These are phyloP conservation scores for Alternaria dauci DNA, from an alignment of 2,329 filamentous ascomycete species.

Conservation along the genomic window DNA sequence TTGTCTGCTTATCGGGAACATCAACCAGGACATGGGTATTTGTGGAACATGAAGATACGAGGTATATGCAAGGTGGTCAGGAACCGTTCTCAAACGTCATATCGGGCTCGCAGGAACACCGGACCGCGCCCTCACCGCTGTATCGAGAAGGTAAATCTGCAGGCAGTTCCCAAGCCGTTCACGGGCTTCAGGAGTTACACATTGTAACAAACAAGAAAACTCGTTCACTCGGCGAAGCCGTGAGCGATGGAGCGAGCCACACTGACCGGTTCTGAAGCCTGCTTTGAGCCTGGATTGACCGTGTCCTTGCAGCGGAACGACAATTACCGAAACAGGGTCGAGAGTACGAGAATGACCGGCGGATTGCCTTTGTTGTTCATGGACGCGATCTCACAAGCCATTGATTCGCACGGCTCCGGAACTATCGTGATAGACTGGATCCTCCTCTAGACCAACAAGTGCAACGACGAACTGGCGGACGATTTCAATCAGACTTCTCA, in stretches of 20 bases:
- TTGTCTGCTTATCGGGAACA: neutral
- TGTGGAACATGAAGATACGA: neutral
- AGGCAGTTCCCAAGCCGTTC: neutral
- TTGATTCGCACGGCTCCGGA: neutral
- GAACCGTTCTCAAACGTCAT: neutral
- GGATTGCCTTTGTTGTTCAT: neutral
- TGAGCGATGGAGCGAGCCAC: neutral
- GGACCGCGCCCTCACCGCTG: constrained; percentile 1
- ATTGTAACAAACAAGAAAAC: neutral
- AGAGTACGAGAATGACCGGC: neutral
- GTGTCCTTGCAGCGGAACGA: neutral
- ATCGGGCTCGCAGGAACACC: neutral
- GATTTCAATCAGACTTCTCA: neutral
- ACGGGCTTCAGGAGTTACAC: neutral
- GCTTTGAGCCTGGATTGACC: neutral
- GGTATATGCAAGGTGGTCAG: neutral
- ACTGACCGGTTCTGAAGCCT: neutral
- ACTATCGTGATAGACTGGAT: neutral
- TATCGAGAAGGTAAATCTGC: constrained; percentile 1
- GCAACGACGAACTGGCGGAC: neutral
- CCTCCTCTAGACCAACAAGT: neutral
- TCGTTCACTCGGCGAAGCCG: too few species aligned
- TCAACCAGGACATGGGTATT: neutral
- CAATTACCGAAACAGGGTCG: neutral
- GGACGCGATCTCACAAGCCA: neutral